These are phyloP conservation scores for Neurospora sp. DNA, from an alignment of 495 filamentous ascomycete genomes.

Conservation along the genomic window DNA sequence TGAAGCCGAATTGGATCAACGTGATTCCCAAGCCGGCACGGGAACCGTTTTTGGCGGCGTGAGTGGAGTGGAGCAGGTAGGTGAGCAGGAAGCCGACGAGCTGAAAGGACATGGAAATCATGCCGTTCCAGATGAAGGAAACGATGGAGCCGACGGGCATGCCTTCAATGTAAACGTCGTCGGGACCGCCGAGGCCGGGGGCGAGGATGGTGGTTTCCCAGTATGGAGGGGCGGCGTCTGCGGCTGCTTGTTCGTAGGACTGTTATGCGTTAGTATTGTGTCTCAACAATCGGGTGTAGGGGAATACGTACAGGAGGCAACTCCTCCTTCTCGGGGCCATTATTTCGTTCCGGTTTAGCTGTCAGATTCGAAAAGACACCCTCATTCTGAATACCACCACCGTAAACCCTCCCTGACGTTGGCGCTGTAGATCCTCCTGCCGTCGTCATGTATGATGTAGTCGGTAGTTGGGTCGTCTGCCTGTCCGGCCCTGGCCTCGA, in stretches of 20 bases:
- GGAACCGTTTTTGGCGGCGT: constrained; percentile 95
- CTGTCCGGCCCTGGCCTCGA: constrained; percentile 6
- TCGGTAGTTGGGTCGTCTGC: constrained; percentile 15
- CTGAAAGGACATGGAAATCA: constrained; percentile 98
- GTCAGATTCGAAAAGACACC: constrained; percentile 93
- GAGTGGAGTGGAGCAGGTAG: constrained; percentile 93
- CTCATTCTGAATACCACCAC: constrained; percentile 63
- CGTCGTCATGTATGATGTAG: constrained; percentile 16
- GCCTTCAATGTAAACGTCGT: constrained; percentile 95
- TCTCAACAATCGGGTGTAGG: not conserved
- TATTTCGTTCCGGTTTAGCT: constrained; percentile 81
- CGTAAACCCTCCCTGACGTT: constrained; percentile 39
- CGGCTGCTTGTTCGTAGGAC: constrained; percentile 98
- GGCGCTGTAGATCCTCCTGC: constrained; percentile 15
- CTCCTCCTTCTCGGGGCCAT: constrained; percentile 66
- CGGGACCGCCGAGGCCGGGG: constrained; percentile 66
- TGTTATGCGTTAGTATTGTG: constrained; percentile 31
- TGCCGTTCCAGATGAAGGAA: constrained; percentile 94
- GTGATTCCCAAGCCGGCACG: constrained; percentile 89
- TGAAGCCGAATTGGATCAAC: constrained; percentile 93
- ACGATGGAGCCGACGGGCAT: constrained; percentile 93
- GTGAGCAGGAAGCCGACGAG: constrained; percentile 95
- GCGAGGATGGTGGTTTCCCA: constrained; percentile 98
- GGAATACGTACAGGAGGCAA: constrained; percentile 70
- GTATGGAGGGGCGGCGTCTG: constrained; percentile 92